Evolutionary conservation across 768 basidiomycete genomes (phyloP), one percentile per base, ranked within the genome.

Genomic region (Baorangia bicolor): DNA sequence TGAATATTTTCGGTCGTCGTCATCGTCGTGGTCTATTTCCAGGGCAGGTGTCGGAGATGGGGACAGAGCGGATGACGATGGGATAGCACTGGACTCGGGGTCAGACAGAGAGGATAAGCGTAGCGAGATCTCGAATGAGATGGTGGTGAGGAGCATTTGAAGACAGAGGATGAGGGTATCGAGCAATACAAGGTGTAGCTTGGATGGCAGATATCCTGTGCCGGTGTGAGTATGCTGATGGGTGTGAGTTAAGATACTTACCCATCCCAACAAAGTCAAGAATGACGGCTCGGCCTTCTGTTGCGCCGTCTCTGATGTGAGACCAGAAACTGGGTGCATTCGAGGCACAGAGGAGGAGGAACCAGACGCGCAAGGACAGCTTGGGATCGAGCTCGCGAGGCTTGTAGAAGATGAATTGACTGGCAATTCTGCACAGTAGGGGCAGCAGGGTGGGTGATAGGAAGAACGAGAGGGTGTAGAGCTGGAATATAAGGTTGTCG

Each of bases 261-360:
- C 90, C 82, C 77, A 84, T 78, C 51, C 90, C 90, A 55, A 92
- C 80, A 64, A 92, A 92, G 68, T 92, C 90, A 56, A 92, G 81
- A 33, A 92, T 70, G 64, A 90, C 71, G 11, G 81, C 75, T 61
- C 85, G 77, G n/a, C 84, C 83, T 53, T 85, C 80, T 28, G 77
- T 68, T 49, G 81, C 72, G 5, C 81, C 80, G 37, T 77, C 69
- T 30, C 74, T 75, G 51, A 79, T 75, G 62, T 92, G 90, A 34
- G 73, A 74, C 82, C 85, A 88, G 35, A 92, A 56, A 59, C 77
- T 81, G 31, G 82, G 78, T 34, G 74, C 57, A 57, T 90, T 90
- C 71, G 84, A 77, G 56, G 81, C 63, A 50, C 85, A 59, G 59
- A 88, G 75, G 62, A 87, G 72, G 59, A 74, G 59, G 72, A 83